These are phyloP conservation scores for Ophiocordyceps camponoti-leonardi DNA, from an alignment of 2,329 filamentous ascomycete genomes.

Conservation along the genomic window DNA sequence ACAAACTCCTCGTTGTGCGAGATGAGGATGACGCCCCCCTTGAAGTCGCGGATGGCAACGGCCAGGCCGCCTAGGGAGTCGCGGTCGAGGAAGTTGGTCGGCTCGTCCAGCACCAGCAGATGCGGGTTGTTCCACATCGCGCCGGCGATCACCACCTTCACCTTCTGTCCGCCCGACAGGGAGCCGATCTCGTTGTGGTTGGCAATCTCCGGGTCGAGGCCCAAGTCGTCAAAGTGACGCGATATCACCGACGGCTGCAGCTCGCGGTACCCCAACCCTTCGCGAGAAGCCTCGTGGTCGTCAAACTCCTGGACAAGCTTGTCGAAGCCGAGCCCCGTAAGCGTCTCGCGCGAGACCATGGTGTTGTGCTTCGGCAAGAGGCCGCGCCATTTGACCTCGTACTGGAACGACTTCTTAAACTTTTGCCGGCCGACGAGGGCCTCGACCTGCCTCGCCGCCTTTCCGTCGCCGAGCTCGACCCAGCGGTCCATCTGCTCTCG, in stretches of 20 bases:
- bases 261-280: conserved; percentile 90
- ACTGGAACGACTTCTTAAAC: conserved; percentile 98
- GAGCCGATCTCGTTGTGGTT: conserved; percentile 98
- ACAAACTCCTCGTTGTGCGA: conserved; percentile 99
- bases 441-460: conserved; percentile 62
- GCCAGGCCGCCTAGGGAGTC: conserved; percentile 92
- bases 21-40: conserved; percentile 97
- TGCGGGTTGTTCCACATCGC: conserved; percentile 99
- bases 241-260: conserved; percentile 87
- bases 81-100: conserved; percentile 97
- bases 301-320: conserved; percentile 97
- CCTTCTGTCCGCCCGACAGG: conserved; percentile 91
- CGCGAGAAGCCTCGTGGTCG: conserved; percentile 94
- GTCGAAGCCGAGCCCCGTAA: conserved; percentile 68
- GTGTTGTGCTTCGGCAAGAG: conserved; percentile 87
- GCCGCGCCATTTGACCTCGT: conserved; percentile 88
- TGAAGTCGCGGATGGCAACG: conserved; percentile 96
- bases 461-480: conserved; percentile 72
- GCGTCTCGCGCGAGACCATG: conserved; percentile 82
- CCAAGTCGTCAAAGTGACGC: conserved; percentile 95
- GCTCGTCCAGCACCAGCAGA: conserved; percentile 91
- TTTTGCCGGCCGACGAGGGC: conserved; percentile 90
- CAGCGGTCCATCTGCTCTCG: conserved; percentile 81
- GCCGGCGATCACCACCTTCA: conserved; percentile 93
- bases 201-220: conserved; percentile 91